These are phyloP conservation scores for Cladophialophora bantiana DNA, from an alignment of 2,329 filamentous ascomycete genomes.

Conservation along the genomic window DNA sequence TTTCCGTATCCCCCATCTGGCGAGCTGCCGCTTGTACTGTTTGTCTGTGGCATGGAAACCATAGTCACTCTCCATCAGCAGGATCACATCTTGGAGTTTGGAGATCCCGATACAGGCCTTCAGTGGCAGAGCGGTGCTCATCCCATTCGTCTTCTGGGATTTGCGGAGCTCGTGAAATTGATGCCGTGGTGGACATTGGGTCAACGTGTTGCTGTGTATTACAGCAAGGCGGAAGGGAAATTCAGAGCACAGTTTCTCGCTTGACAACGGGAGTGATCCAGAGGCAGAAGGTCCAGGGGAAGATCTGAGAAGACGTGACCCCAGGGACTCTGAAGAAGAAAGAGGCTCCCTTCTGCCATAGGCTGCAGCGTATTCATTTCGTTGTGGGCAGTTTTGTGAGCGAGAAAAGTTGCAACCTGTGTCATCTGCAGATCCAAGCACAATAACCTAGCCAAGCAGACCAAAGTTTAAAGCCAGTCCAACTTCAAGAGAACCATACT, in stretches of 20 bases:
- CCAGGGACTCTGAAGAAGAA: not conserved
- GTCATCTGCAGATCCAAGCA: not conserved
- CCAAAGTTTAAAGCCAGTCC: not conserved
- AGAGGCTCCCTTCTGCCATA: not conserved
- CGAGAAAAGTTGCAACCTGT: not conserved
- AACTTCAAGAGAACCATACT: too few relatives aligned
- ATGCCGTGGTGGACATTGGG: not conserved
- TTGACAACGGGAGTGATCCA: not conserved
- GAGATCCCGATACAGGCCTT: not conserved
- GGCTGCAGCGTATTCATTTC: not conserved
- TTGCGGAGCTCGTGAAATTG: not conserved
- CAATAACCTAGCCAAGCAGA: not conserved
- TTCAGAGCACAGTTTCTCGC: not conserved
- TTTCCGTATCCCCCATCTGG: constrained; percentile 3
- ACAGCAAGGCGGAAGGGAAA: not conserved
- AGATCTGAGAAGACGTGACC: not conserved
- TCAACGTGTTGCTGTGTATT: not conserved
- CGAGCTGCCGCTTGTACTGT: constrained; percentile 9
- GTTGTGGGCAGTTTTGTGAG: not conserved
- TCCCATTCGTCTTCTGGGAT: not conserved
- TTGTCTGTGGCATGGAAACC: constrained; percentile 12
- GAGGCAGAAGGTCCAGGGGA: not conserved
- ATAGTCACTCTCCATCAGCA: not conserved
- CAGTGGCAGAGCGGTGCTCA: not conserved
- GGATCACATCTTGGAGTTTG: not conserved